Evolutionary conservation across 2,329 filamentous ascomycete species (phyloP).

Genomic region (Capronia americana): DNA sequence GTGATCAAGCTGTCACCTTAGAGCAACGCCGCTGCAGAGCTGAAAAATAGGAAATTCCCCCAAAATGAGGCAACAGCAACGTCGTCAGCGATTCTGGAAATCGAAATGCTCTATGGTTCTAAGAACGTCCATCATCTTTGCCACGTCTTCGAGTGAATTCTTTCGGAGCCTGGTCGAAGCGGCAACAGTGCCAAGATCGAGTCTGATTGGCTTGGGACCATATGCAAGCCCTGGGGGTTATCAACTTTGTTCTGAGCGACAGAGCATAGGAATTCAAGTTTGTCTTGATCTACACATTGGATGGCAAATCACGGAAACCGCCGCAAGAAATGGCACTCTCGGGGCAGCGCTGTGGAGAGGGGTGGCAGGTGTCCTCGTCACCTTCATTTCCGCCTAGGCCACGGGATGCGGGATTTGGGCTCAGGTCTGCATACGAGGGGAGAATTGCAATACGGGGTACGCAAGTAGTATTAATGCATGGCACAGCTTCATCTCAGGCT

Average conservation of each 20-base stretch:
- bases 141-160: slow-evolving; percentile 33
- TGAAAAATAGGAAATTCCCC: background rate
- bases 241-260: background rate
- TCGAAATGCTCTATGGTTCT: slow-evolving; percentile 9
- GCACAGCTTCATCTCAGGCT: background rate
- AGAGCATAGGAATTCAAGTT: background rate
- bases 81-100: slow-evolving; percentile 23
- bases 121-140: slow-evolving; percentile 20
- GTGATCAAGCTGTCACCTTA: background rate
- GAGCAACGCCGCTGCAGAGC: background rate
- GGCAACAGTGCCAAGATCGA: slow-evolving; percentile 25
- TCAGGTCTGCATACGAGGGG: background rate
- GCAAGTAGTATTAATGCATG: background rate
- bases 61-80: slow-evolving; percentile 22
- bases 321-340: background rate
- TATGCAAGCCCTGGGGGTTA: background rate
- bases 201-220: slow-evolving; percentile 13
- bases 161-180: slow-evolving; percentile 20
- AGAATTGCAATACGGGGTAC: background rate
- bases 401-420: too few species aligned
- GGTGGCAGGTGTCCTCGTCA: background rate
- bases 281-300: background rate
- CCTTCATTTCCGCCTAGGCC: background rate
- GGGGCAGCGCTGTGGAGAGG: background rate
- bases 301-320: background rate